Evolutionary conservation across 2,329 filamentous ascomycete species (phyloP).

Genomic region (Didymella pomorum): DNA sequence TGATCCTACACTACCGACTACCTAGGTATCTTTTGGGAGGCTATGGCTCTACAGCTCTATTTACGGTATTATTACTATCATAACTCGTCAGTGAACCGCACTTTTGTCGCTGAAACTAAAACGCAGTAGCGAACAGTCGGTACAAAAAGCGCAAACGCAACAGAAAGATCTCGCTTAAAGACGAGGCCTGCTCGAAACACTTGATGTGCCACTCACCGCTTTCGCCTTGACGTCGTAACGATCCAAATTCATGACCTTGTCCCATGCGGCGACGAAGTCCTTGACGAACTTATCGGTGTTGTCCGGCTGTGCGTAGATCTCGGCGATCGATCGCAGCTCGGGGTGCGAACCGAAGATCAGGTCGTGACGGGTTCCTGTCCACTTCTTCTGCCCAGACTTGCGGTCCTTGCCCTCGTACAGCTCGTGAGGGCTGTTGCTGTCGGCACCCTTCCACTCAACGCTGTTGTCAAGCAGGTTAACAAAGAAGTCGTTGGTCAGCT

Average conservation of each 20-base stretch:
- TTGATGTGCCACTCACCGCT: slow-evolving; percentile 42
- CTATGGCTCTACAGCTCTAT: slow-evolving; percentile 28
- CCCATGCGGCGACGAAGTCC: slow-evolving; percentile 76
- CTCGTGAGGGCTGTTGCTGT: slow-evolving; percentile 56
- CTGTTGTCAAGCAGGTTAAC: slow-evolving; percentile 76
- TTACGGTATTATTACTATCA: slow-evolving; percentile 33
- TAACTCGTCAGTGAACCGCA: slow-evolving; percentile 32
- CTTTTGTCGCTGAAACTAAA: slow-evolving; percentile 15
- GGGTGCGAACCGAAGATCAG: slow-evolving; percentile 77
- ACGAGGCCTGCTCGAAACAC: slow-evolving; percentile 37
- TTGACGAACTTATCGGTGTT: slow-evolving; percentile 69
- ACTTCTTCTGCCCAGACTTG: slow-evolving; percentile 71
- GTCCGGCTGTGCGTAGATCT: slow-evolving; percentile 72
- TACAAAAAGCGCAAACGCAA: slow-evolving; percentile 23
- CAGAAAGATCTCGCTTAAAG: slow-evolving; percentile 27
- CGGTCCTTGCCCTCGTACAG: slow-evolving; percentile 70
- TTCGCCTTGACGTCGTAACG: slow-evolving; percentile 65
- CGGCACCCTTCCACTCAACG: slow-evolving; percentile 69
- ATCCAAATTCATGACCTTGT: slow-evolving; percentile 78
- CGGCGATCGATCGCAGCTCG: slow-evolving; percentile 74
- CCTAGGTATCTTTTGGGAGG: slow-evolving; percentile 31
- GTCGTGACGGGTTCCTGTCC: slow-evolving; percentile 73
- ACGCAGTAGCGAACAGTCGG: slow-evolving; percentile 13
- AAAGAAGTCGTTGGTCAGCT: slow-evolving; percentile 82
- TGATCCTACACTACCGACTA: slow-evolving; percentile 24